Evolutionary conservation across 495 filamentous ascomycete genomes (phyloP), one percentile per base, ranked within the genome.

Genomic region (Trichodelitschia bisporula): DNA sequence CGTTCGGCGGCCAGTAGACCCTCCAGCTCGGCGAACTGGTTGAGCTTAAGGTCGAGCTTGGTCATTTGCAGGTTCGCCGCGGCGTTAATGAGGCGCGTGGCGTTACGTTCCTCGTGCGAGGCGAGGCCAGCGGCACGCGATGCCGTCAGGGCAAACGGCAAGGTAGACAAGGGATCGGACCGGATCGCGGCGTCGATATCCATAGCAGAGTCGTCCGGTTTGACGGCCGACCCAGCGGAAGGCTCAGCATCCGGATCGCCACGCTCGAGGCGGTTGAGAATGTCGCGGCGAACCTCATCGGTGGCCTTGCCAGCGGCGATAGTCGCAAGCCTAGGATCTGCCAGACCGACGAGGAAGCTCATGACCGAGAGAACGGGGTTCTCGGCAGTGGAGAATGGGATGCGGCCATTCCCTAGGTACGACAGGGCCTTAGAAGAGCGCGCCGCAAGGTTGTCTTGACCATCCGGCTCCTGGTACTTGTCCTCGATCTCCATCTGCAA

Each of bases 11-110:
- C 75, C 30, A 93, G 58, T 32, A 91, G 71, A 29, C 71, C 58
- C 44, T 97, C 86, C 64, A 97, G 78, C 53, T 95, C 89, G 40
- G 77, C 73, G 58, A 97, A 97, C 46, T 93, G 90, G 41, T 74
- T 66, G 18, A 92, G 60, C 12, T 72, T 79, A 11, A 78, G 39
- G 36, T 52, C 40, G 4, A 55, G 45, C 31, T 55, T 55, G 28
- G 43, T 36, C 0, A 52, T 41, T 28, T 53, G 40, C 5, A 55
- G 56, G 46, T 91, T 91, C 32, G 90, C 74, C 0, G 79, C 69
- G 2, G 76, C 66, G 8, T 77, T 79, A 15, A 93, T 77, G 26
- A 93, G 70, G 11, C 75, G 68, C 18, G 84, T 84, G 74, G 92
- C 84, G 47, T 90, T 77, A 17, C 86, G 79, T 51, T 97, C 86